Evolutionary conservation across 345 rosid genomes (phyloP).

Genomic region (Populus deltoides): DNA sequence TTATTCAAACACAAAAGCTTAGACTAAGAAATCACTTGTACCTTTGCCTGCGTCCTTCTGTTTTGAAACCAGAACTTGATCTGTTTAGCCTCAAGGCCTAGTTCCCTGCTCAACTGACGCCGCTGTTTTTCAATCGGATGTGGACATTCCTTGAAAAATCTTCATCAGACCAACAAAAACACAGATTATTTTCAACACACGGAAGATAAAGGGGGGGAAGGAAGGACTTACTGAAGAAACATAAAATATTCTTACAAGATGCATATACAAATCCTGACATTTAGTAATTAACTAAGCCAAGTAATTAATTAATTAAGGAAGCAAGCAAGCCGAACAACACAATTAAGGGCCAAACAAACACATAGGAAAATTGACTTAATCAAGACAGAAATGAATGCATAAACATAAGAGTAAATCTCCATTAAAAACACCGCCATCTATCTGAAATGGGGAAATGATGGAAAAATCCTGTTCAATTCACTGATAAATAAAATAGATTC

Average conservation of each 20-base stretch:
- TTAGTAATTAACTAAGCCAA: not conserved
- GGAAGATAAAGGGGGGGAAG: not conserved
- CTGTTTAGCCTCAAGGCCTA: slow-evolving; percentile 49
- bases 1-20: not conserved
- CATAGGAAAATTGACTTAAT: not conserved
- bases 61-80: slow-evolving; percentile 87
- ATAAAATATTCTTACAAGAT: not conserved
- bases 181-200: not conserved
- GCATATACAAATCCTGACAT: not conserved
- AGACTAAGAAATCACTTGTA: slow-evolving; percentile 1
- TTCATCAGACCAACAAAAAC: not conserved
- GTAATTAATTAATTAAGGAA: not conserved
- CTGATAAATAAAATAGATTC: not conserved
- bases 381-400: not conserved
- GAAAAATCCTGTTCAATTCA: not conserved
- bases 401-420: not conserved
- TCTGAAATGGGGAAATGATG: not conserved
- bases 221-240: not conserved
- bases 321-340: not conserved
- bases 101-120: slow-evolving; percentile 40
- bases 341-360: not conserved
- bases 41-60: slow-evolving; percentile 74
- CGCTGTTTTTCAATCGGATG: slow-evolving; percentile 67
- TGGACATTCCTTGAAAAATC: slow-evolving; percentile 61
- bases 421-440: not conserved